Base-by-base conservation (phyloP, 305 asterid genomes). In the Fraxinus sp. region DNA sequence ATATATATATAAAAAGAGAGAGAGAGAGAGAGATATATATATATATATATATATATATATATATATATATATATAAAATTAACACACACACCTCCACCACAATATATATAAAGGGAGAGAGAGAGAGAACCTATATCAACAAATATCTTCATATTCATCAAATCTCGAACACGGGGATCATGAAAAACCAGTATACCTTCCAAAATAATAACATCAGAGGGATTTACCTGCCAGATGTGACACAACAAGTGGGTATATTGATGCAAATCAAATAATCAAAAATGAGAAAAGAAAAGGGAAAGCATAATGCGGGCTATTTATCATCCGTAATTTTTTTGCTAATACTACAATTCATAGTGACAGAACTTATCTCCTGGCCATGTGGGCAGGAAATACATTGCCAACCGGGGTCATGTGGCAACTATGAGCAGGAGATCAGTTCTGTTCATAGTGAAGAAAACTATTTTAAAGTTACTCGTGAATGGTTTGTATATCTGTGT, bases 121-220 rank as follows among this genome's bases (percentile, higher is more conserved):
- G 84, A 85, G 83, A 86, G 83, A 85, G 80, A 89, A 96, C 98
- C 99, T 93, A 97, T 89, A 91, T 96, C 99, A 33, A 96, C 99
- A 89, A 96, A 96, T 76, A 94, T 97, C 91, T 94, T 97, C 98
- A 97, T 94, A 78, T 90, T 97, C 98, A 97, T 91, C 81, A 90
- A 85, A 73, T 92, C 92, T 74, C 98, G 91, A 79, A 97, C 96
- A 14, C 98, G 93, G 6, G 89, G 92, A 84, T 97, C 98, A 20
- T 97, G 99, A 83, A 97, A 97, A 82, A 97, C 89, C 86, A 97
- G 97, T 88, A 96, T 96, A 78, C 99, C 99, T 89, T 94, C 98
- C 88, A 96, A 85, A 87, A 96, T 94, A 81, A 96, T 94, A 77
- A 96, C 99, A 71, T 94, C 99, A 8, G 98, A 96, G 68, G 98